These are phyloP conservation scores for Pisolithus marmoratus DNA, from an alignment of 768 basidiomycete species.

Conservation along the genomic window DNA sequence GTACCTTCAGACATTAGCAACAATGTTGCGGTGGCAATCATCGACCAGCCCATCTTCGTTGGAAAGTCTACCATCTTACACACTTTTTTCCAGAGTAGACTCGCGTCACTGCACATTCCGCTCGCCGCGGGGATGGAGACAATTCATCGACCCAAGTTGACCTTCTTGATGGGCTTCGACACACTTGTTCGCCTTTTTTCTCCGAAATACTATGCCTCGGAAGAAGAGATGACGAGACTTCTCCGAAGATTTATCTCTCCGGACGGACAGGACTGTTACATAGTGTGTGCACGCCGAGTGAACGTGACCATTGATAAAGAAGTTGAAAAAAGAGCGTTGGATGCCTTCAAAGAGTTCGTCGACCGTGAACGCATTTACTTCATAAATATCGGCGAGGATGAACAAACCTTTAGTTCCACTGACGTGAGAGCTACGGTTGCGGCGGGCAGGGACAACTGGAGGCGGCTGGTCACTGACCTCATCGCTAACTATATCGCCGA, in stretches of 20 bases:
- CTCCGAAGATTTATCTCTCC: constrained; percentile 56
- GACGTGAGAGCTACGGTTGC: constrained; percentile 41
- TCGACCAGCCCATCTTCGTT: constrained; percentile 86
- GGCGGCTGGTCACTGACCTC: constrained; percentile 36
- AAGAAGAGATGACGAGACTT: constrained; percentile 47
- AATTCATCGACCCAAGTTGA: constrained; percentile 37
- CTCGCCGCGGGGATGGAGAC: neutral
- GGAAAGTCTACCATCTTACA: constrained; percentile 65
- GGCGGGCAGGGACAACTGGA: constrained; percentile 36
- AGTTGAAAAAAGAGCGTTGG: constrained; percentile 21
- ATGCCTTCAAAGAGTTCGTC: constrained; percentile 45
- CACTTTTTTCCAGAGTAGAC: constrained; percentile 36
- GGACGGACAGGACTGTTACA: constrained; percentile 48
- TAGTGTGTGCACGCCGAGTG: constrained; percentile 63
- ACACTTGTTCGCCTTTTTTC: constrained; percentile 79
- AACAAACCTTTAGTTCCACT: constrained; percentile 65
- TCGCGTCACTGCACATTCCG: constrained; percentile 7
- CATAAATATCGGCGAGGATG: constrained; percentile 53
- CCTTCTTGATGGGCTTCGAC: constrained; percentile 78
- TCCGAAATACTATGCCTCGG: constrained; percentile 62
- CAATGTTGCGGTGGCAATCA: constrained; percentile 73
- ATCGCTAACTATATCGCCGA: constrained; percentile 49
- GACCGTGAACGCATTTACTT: constrained; percentile 47
- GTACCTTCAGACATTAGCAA: constrained; percentile 3
- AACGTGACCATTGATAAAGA: constrained; percentile 22